Evolutionary conservation across 2,329 filamentous ascomycete species (phyloP).

Genomic region (Botrytis hyacinthi): DNA sequence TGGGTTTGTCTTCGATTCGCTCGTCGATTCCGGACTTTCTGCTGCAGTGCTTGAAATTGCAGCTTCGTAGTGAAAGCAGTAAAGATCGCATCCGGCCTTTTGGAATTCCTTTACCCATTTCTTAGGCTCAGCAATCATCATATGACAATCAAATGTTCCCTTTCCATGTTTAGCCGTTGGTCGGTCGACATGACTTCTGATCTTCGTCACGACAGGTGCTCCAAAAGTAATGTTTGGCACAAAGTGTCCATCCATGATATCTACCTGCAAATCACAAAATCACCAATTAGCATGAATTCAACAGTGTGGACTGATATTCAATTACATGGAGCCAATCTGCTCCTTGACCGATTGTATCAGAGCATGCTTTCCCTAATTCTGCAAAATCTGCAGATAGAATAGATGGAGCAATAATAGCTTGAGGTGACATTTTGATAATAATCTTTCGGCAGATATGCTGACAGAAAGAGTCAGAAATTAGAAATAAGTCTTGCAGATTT

Average conservation of each 20-base stretch:
- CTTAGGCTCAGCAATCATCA: slow-evolving; percentile 99
- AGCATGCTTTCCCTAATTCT: slow-evolving; percentile 81
- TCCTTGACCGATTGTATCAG: slow-evolving; percentile 77
- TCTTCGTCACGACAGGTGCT: slow-evolving; percentile 90
- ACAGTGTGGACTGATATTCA: background rate
- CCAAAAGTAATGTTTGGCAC: slow-evolving; percentile 98
- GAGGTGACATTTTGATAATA: slow-evolving; percentile 66
- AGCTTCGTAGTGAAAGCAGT: slow-evolving; percentile 99
- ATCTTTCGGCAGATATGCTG: slow-evolving; percentile 5
- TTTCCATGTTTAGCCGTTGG: slow-evolving; percentile 68
- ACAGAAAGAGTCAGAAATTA: slow-evolving; percentile 2
- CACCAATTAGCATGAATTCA: background rate
- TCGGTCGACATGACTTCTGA: slow-evolving; percentile 78
- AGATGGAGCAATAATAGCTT: slow-evolving; percentile 95
- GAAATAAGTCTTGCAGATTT: background rate
- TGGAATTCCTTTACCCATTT: slow-evolving; percentile 97
- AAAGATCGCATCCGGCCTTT: slow-evolving; percentile 92
- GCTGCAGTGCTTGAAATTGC: slow-evolving; percentile 80
- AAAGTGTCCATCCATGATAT: slow-evolving; percentile 99
- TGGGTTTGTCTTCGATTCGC: slow-evolving; percentile 73
- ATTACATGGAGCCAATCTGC: slow-evolving; percentile 62
- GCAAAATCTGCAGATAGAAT: slow-evolving; percentile 97
- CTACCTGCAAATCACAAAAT: slow-evolving; percentile 49
- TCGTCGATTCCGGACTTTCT: slow-evolving; percentile 68
- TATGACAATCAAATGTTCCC: slow-evolving; percentile 98